Evolutionary conservation across 768 basidiomycete genomes (phyloP), one percentile per base, ranked within the genome.

Genomic region (Tricholoma sp.): DNA sequence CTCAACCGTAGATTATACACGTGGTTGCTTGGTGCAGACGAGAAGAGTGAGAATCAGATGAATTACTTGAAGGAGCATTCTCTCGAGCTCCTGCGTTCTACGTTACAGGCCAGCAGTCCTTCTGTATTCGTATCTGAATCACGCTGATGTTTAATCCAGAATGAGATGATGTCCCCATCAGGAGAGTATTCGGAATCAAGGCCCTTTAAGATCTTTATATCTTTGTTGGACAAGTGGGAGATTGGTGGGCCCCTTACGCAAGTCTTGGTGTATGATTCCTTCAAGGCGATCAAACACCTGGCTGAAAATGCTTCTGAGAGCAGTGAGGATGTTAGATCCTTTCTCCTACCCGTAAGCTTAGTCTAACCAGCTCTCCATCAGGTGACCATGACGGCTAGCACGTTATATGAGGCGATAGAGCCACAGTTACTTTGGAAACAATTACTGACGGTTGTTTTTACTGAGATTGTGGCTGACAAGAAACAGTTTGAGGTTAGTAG

Each of bases 131-230:
- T 7, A 22, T 60, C 31, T 32, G 16, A 29, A 34, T 34, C n/a
- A 35, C 24, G n/a, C 45, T 59, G n/a, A 59, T 52, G 47, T 22
- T 39, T 49, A 31, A 14, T 41, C n/a, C 64, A 93, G 88, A 77
- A 79, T 46, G 91, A 94, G 60, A 93, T 94, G 90, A 76, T 82
- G 58, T 72, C 78, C 10, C 86, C 86, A 2, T 85, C 84, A 2
- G 79, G 81, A 51, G 84, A 86, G 57, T 93, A 92, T 61, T 76
- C 88, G 0, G 85, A 87, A 59, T 88, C 89, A 3, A 76, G 91
- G 22, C 93, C 97, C 0, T 98, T 94, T 81, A 96, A 95, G 72
- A 89, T 98, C 32, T 95, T 97, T 69, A 87, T 98, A 21, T 95
- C 94, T 1, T 71, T 98, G 16, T 75, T 98, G 62, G 97, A 99